Base-by-base conservation (phyloP, 345 rosid genomes). In the Nasturtium officinale region DNA sequence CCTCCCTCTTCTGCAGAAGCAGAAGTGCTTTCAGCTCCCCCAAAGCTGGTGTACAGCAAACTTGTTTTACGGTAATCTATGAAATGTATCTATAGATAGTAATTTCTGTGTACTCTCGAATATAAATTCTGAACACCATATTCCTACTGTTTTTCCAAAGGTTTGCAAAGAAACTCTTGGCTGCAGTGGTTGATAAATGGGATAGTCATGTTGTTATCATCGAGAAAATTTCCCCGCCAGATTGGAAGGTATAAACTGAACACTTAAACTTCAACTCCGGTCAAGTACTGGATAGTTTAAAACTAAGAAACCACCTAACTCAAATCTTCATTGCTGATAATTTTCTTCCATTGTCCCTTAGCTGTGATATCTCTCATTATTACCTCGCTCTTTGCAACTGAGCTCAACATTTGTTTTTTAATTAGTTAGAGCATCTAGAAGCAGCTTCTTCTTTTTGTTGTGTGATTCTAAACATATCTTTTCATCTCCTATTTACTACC, bases 11-110 rank as follows among this genome's bases (percentile, higher is more conserved):
- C 37, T 68, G 63, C 87, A 95, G 99, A 95, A 78, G 99, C 92
- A 38, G 97, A 91, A 86, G 93, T 95, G 80, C 95, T 95, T 73
- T 82, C 96, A 72, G 99, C 99, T 75, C 97, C 99, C 52, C 99
- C 97, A 23, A 95, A 89, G 85, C 59, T 95, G 86, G 99, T 95
- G 5, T 95, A 95, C 81, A 95, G 93, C 90, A 95, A 84, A 82
- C 87, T 91, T 29, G 79, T 91, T 73, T 78, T 95, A 86, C 86
- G 99, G 99, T 89, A 80, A 82, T 52, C 55, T 55, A 16, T 38
- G 0, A 32, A 10, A 35, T 56, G 35, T 63, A 15, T 17, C 25
- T 0, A 4, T 33, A 11, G 12, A 58, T 45, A 15, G 23, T 5
- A 21, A 35, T 21, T 9, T 40, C 5, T 57, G 33, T 64, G 38